Evolutionary conservation across 2,329 filamentous ascomycete genomes (phyloP).

Genomic region (Dactylella cylindrospora): DNA sequence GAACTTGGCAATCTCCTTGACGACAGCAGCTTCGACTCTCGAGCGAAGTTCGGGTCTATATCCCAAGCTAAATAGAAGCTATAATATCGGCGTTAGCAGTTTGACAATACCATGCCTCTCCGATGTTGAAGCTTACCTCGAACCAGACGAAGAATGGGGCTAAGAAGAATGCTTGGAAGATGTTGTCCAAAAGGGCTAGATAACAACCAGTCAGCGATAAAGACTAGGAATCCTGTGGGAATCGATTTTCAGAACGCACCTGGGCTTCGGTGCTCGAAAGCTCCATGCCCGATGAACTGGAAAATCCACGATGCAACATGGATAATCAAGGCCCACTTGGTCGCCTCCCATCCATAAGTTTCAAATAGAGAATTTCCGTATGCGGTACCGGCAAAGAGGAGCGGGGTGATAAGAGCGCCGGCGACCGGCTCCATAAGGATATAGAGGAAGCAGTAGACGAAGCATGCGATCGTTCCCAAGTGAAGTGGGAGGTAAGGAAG

Average conservation of each 20-base stretch:
- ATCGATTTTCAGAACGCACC: slow-evolving; percentile 51
- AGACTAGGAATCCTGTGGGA: no score
- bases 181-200: slow-evolving; percentile 79
- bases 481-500: slow-evolving; percentile 69
- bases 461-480: slow-evolving; percentile 65
- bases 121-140: slow-evolving; percentile 59
- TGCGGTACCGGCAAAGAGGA: slow-evolving; percentile 75
- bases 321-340: slow-evolving; percentile 67
- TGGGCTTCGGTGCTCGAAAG: slow-evolving; percentile 82
- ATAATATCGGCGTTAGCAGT: not conserved
- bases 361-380: slow-evolving; percentile 72
- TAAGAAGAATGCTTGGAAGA: slow-evolving; percentile 86
- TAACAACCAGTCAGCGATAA: no score
- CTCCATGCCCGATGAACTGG: slow-evolving; percentile 89
- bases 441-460: slow-evolving; percentile 76
- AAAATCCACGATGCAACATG: slow-evolving; percentile 78
- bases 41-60: slow-evolving; percentile 85
- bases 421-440: slow-evolving; percentile 92
- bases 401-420: slow-evolving; percentile 71
- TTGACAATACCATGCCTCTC: no score
- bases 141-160: slow-evolving; percentile 98
- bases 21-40: slow-evolving; percentile 73
- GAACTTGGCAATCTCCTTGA: slow-evolving; percentile 76
- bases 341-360: slow-evolving; percentile 62
- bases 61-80: slow-evolving; percentile 76